Base-by-base conservation (phyloP, 2,329 filamentous ascomycete species). In the Ustilaginoidea virens region DNA sequence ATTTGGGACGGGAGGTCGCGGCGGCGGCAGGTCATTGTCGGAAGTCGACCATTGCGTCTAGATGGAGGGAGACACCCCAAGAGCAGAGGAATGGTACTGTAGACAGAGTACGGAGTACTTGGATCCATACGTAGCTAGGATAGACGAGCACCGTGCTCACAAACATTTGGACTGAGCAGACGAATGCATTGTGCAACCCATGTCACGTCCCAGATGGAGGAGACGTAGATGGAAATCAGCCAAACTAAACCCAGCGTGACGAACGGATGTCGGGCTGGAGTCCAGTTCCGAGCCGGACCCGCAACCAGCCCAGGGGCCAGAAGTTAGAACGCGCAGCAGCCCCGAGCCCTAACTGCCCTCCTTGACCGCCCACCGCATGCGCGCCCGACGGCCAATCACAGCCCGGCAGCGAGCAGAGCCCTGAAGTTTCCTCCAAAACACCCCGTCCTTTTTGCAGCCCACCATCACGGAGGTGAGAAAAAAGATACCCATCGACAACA, bases 281-380 rank as follows among this genome's bases (percentile, higher is more conserved):
- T n/a, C n/a, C n/a, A n/a, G n/a, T n/a, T n/a, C n/a, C n/a, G n/a
- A n/a, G n/a, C n/a, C n/a, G n/a, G n/a, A n/a, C n/a, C n/a, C n/a
- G n/a, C n/a, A n/a, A n/a, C n/a, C n/a, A n/a, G n/a, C n/a, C n/a
- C n/a, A n/a, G n/a, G n/a, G n/a, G n/a, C n/a, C n/a, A n/a, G n/a
- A n/a, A n/a, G n/a, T n/a, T n/a, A n/a, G n/a, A 21, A 3, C 19
- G 8, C 3, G 22, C 14, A 12, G 8, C n/a, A 13, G 11, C n/a
- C 7, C n/a, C 19, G 22, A 35, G 21, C 58, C 58, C 58, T 59
- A 63, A 60, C 50, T 63, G 60, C 60, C 60, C 15, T 4, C 5
- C 5, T 20, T 48, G 44, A 63, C 58, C 60, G 60, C 58, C 48
- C 13, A 29, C 5, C 42, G 32, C 9, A 6, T 27, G 23, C 19